Evolutionary conservation across 257 asterid species (phyloP), one percentile per base, ranked within the genome.

Genomic region (Jaltomata sinuosa): DNA sequence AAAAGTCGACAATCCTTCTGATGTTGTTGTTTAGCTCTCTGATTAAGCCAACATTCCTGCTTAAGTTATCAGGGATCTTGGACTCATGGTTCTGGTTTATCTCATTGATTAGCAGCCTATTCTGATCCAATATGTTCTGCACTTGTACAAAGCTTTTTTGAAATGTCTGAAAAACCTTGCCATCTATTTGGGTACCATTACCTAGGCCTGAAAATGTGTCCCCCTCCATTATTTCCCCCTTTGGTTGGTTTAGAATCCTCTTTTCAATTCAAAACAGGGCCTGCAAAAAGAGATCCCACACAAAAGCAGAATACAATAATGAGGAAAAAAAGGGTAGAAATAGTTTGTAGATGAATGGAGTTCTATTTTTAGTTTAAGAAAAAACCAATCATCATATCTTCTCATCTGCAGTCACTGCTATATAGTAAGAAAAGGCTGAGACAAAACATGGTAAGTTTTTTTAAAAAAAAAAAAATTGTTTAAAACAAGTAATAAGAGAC

Each of bases 21-120:
- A 96, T 96, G 34, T 96, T 96, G 83, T 90, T 93, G 89, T 96
- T 96, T 61, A 96, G 95, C 69, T 96, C 98, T 83, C 89, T 92
- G 45, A 96, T 93, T 36, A 96, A 79, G 14, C 98, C 98, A 84
- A 94, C 98, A 83, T 96, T 96, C 82, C 97, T 88, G 91, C 86
- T 91, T 88, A 96, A 87, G 69, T 93, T 93, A 81, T 94, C 98
- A 8, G 98, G 97, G 61, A 91, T 85, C 86, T 91, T 92, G 64
- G 99, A 96, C 88, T 96, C 98, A 9, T 96, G 99, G 19, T 96
- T 96, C 87, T 93, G 98, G 22, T 96, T 94, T 21, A 96, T 93
- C 97, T 94, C 95, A 54, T 90, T 89, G 78, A 96, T 96, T 11
- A 96, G 83, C 78, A 94, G 85, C 88, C 97, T 88, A 83, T 96